phyloP scores from a whole-genome alignment of 83 land plant species.

The Thuja plicata region DNA sequence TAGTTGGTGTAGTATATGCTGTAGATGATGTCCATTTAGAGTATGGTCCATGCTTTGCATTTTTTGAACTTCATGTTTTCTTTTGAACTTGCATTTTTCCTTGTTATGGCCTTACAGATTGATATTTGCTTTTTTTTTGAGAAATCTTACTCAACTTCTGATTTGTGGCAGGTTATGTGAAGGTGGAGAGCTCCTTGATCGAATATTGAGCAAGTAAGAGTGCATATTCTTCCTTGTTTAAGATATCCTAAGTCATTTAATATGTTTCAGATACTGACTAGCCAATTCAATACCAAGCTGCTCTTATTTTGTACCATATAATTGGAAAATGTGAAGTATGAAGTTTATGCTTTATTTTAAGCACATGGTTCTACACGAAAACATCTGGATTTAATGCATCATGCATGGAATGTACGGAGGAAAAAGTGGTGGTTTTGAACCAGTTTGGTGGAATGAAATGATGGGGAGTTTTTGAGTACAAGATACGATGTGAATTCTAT shows the following conservation, averaged over 20 bases:
- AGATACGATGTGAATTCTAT: background rate
- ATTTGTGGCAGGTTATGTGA: slow-evolving; percentile 42
- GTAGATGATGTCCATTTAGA: background rate
- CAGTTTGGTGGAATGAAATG: background rate
- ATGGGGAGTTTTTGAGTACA: background rate
- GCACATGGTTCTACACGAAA: background rate
- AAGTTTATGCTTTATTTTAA: background rate
- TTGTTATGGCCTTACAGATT: background rate
- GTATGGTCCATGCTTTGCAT: background rate
- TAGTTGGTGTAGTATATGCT: background rate
- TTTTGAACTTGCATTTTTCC: background rate
- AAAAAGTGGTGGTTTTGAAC: background rate
- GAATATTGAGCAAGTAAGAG: slow-evolving; percentile 51
- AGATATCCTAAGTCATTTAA: background rate
- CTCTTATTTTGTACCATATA: background rate
- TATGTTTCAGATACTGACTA: background rate
- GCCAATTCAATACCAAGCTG: background rate
- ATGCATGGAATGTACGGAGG: background rate
- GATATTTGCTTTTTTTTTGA: background rate
- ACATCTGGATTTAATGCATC: background rate
- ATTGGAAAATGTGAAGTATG: slow-evolving; percentile 1
- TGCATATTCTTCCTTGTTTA: slow-evolving; percentile 3
- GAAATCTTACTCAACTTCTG: background rate
- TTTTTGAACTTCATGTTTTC: background rate
- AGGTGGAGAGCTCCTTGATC: slow-evolving; percentile 59